Conservation (phyloP, 139 green algal genomes). For the Micromonas commoda region DNA sequence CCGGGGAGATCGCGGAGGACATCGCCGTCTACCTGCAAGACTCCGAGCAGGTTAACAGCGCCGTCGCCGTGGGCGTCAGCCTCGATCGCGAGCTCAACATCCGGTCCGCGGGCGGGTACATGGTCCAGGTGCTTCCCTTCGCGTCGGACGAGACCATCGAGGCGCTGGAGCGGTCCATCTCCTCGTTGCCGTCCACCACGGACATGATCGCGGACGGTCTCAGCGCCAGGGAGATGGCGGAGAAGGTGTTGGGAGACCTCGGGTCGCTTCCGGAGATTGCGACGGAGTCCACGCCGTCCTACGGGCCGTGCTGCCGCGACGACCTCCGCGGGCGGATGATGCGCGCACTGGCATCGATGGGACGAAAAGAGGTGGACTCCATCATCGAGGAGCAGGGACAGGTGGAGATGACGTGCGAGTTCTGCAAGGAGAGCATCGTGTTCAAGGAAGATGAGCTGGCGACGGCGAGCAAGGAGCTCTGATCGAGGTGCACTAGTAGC, state of each 20-base stretch:
- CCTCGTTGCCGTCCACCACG: slow-evolving; percentile 48
- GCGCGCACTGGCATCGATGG: slow-evolving; percentile 25
- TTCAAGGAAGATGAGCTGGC: slow-evolving; percentile 40
- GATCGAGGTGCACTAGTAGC: too few species aligned
- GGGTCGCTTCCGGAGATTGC: slow-evolving; percentile 39
- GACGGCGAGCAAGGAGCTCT: slow-evolving; percentile 54
- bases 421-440: slow-evolving; percentile 23
- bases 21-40: slow-evolving; percentile 76
- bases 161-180: slow-evolving; percentile 70
- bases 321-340: slow-evolving; percentile 64
- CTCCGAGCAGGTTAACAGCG: slow-evolving; percentile 55
- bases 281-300: slow-evolving; percentile 36
- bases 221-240: slow-evolving; percentile 52
- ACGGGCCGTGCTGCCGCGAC: slow-evolving; percentile 70
- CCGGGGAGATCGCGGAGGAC: slow-evolving; percentile 81
- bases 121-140: slow-evolving; percentile 82
- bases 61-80: slow-evolving; percentile 72
- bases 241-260: slow-evolving; percentile 53
- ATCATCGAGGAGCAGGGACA: slow-evolving; percentile 70
- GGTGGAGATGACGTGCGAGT: slow-evolving; percentile 60
- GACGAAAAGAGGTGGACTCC: slow-evolving; percentile 42
- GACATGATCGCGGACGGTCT: slow-evolving; percentile 57
- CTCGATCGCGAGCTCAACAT: slow-evolving; percentile 42
- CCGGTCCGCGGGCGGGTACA: slow-evolving; percentile 15
- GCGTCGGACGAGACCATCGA: slow-evolving; percentile 75